Percentiles rank a stretch among this genome's conserved stretches.
Evolutionary conservation across 2,329 filamentous ascomycete genomes (phyloP).

Genomic region (Thelonectria discophora): DNA sequence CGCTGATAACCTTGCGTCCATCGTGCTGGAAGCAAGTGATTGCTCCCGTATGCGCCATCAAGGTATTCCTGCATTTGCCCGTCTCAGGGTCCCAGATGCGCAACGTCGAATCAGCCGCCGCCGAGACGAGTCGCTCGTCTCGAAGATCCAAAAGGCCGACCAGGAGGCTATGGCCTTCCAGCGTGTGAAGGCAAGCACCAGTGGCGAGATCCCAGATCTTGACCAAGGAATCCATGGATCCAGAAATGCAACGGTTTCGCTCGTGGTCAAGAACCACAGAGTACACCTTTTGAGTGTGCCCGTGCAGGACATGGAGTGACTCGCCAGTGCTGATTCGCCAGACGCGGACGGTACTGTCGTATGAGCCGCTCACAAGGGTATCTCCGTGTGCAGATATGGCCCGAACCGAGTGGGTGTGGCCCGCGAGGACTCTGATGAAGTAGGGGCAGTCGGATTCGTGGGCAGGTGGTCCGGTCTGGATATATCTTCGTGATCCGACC

Average conservation of each 20-base stretch:
- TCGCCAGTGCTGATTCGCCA: slow-evolving; percentile 98
- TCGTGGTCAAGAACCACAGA: slow-evolving; percentile 93
- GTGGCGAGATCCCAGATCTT: slow-evolving; percentile 97
- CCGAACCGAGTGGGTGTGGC: slow-evolving; percentile 92
- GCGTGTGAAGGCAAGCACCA: slow-evolving; percentile 83
- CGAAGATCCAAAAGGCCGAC: slow-evolving; percentile 91
- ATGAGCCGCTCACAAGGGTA: slow-evolving; percentile 96
- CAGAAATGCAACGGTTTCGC: slow-evolving; percentile 94
- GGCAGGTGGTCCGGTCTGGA: slow-evolving; percentile 78
- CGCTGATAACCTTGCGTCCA: slow-evolving; percentile 93
- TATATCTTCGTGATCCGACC: slow-evolving; percentile 78
- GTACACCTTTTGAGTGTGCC: slow-evolving; percentile 94
- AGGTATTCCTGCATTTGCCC: slow-evolving; percentile 86
- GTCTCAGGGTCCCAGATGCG: slow-evolving; percentile 97
- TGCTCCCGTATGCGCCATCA: slow-evolving; percentile 93
- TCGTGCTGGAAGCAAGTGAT: slow-evolving; percentile 99
- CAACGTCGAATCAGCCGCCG: slow-evolving; percentile 92
- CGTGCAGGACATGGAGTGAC: slow-evolving; percentile 81
- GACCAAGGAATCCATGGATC: slow-evolving; percentile 97
- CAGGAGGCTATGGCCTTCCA: slow-evolving; percentile 91
- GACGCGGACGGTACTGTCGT: slow-evolving; percentile 92
- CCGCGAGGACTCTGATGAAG: slow-evolving; percentile 86
- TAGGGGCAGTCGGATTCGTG: slow-evolving; percentile 88
- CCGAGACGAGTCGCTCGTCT: slow-evolving; percentile 90
- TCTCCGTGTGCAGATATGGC: slow-evolving; percentile 95